Percentiles rank a stretch among this genome's conserved stretches.
Conservation (phyloP, 768 basidiomycete genomes). For the Amanita thiersii region DNA sequence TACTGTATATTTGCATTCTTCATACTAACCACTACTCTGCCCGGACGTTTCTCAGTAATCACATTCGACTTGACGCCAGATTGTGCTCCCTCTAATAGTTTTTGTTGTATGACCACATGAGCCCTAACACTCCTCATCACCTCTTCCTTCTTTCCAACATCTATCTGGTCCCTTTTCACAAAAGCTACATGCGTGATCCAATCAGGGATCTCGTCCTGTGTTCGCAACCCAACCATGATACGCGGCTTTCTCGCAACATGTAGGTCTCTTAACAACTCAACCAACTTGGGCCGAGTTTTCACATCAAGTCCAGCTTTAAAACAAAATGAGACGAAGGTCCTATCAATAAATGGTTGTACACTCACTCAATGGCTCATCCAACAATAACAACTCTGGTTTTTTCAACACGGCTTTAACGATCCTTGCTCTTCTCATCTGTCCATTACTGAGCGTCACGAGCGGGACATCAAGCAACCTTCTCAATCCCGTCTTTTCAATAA, state of each 20-base stretch:
- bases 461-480: constrained; percentile 70
- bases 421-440: constrained; percentile 82
- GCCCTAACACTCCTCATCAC: constrained; percentile 6
- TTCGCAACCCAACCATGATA: constrained; percentile 51
- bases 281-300: constrained; percentile 45
- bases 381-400: constrained; percentile 64
- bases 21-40: constrained; percentile 45
- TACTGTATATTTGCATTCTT: constrained; percentile 66
- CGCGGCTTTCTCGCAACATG: constrained; percentile 44
- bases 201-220: constrained; percentile 64
- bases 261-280: constrained; percentile 45
- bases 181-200: constrained; percentile 66
- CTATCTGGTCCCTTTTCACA: constrained; percentile 39
- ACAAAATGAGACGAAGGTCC: not conserved
- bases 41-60: constrained; percentile 4
- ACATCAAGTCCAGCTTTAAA: constrained; percentile 71
- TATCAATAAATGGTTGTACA: constrained; percentile 9
- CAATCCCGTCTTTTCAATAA: constrained; percentile 54
- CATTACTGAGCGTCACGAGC: constrained; percentile 79
- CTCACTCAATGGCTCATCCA: constrained; percentile 91
- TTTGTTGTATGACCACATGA: not conserved
- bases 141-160: constrained; percentile 41
- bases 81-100: not conserved
- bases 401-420: constrained; percentile 70
- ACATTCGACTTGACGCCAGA: not conserved